These are phyloP conservation scores for Vinca major DNA, from an alignment of 305 asterid species.

Conservation along the genomic window DNA sequence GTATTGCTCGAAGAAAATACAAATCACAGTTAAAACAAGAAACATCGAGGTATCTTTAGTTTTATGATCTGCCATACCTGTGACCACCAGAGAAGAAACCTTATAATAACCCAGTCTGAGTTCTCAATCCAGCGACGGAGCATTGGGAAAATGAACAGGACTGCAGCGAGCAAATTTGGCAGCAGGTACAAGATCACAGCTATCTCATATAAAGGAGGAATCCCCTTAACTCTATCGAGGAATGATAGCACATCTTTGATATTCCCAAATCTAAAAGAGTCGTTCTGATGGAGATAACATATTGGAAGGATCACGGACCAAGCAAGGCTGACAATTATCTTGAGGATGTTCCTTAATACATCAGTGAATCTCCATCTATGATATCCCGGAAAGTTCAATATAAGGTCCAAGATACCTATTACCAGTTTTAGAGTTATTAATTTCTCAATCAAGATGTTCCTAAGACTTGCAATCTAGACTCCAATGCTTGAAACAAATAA, in stretches of 20 bases:
- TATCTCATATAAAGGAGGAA: slow-evolving; percentile 82
- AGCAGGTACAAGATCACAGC: slow-evolving; percentile 71
- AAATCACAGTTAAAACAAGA: background rate
- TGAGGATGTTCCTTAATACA: slow-evolving; percentile 66
- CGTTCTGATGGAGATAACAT: slow-evolving; percentile 53
- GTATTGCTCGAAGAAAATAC: background rate
- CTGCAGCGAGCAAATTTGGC: slow-evolving; percentile 69
- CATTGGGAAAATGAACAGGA: slow-evolving; percentile 84
- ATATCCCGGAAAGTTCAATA: slow-evolving; percentile 87
- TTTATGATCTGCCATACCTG: slow-evolving; percentile 44
- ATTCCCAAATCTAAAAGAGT: slow-evolving; percentile 32
- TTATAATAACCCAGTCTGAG: slow-evolving; percentile 83
- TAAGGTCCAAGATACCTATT: slow-evolving; percentile 75
- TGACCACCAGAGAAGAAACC: slow-evolving; percentile 98
- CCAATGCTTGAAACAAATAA: slow-evolving; percentile 1
- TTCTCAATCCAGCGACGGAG: slow-evolving; percentile 92
- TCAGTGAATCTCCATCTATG: slow-evolving; percentile 79
- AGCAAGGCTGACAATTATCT: slow-evolving; percentile 71
- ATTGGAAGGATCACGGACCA: slow-evolving; percentile 81
- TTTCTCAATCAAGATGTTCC: slow-evolving; percentile 17
- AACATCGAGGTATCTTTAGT: background rate
- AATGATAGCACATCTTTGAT: slow-evolving; percentile 42
- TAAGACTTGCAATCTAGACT: slow-evolving; percentile 11
- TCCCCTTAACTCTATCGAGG: slow-evolving; percentile 67
- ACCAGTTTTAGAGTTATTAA: slow-evolving; percentile 21